Base-by-base conservation (phyloP, 2,329 filamentous ascomycete species). In the Colletotrichum sp. region DNA sequence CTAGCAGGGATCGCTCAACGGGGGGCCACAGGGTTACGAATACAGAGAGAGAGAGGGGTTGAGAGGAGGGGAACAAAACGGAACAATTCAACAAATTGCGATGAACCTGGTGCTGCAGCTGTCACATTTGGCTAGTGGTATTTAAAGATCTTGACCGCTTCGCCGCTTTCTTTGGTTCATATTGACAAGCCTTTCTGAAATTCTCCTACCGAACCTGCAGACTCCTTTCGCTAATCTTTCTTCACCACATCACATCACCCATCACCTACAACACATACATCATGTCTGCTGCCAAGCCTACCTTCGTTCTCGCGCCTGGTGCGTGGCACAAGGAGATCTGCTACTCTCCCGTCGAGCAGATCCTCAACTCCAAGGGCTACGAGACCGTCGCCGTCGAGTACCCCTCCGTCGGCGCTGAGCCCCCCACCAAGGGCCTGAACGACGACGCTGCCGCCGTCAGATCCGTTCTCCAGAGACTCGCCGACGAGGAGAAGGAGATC, bases 281-380 rank as follows among this genome's bases (percentile, higher is more conserved):
- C 62, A 75, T 75, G 68, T 66, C 68, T 24, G 28, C 68, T 44
- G 52, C 12, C 26, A 75, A 75, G 65, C 76, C 77, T 55, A 78
- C 80, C 16, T 81, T 87, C 24, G 80, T 88, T 13, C 82, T 87
- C 64, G 82, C 82, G 12, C 84, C 85, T 0, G 86, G 86, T 15
- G 85, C 85, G 13, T 87, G 85, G 84, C 79, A 86, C 66, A 77
- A 75, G 3, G 81, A 83, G 5, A 70, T 71, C 26, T 78, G 80
- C 68, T 87, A 81, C 68, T 73, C 82, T 24, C 72, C 76, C 5
- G 77, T 85, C 4, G 80, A 81, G 8, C 67, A 81, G 12, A 78
- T 77, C 10, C 84, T 87, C 7, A 69, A 80, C 10, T 69, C 59
- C 3, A 79, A 80, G 18, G 85, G 82, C 3, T 85, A 83, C 73